phyloP scores from a whole-genome alignment of 352 stramenopile species.

The Phytophthora crassamura region DNA sequence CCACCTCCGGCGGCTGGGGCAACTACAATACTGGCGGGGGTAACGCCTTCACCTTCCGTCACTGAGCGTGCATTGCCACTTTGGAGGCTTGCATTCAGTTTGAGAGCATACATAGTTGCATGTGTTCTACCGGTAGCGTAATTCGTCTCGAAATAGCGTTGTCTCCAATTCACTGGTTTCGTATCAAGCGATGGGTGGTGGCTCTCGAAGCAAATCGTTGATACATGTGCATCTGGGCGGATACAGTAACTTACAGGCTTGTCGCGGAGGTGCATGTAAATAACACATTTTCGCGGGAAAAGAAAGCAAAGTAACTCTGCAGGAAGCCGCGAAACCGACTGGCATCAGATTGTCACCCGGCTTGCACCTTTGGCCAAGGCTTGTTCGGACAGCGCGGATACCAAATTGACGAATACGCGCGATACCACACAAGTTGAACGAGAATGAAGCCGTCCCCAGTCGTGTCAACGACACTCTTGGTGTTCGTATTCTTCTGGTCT shows the following conservation, averaged over 20 bases:
- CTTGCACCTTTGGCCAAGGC: no score
- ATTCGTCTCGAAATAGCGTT: no score
- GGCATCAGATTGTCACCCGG: not conserved
- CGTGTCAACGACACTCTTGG: conserved; percentile 16
- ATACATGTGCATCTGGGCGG: no score
- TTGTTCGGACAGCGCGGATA: not conserved
- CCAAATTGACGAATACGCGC: conserved; percentile 14
- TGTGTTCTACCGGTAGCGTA: not conserved
- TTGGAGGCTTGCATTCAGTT: no score
- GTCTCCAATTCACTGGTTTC: no score
- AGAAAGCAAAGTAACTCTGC: not conserved
- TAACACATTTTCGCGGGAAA: not conserved
- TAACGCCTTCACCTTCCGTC: conserved; percentile 30
- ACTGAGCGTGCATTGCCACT: conserved; percentile 4
- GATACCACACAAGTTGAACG: not conserved
- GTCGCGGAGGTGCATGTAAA: not conserved
- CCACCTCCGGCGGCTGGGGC: conserved; percentile 18
- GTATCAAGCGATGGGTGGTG: no score
- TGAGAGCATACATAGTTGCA: not conserved
- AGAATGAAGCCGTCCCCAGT: conserved; percentile 19
- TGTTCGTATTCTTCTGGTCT: conserved; percentile 14
- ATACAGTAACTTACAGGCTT: not conserved
- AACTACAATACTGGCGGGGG: conserved; percentile 21
- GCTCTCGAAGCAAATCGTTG: no score
- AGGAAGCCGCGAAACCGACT: conserved; percentile 12